A percentile compares a stretch with the other conserved stretches of the same genome.
phyloP scores from a whole-genome alignment of 495 filamentous ascomycete genomes.

The Neurospora tetraspora region DNA sequence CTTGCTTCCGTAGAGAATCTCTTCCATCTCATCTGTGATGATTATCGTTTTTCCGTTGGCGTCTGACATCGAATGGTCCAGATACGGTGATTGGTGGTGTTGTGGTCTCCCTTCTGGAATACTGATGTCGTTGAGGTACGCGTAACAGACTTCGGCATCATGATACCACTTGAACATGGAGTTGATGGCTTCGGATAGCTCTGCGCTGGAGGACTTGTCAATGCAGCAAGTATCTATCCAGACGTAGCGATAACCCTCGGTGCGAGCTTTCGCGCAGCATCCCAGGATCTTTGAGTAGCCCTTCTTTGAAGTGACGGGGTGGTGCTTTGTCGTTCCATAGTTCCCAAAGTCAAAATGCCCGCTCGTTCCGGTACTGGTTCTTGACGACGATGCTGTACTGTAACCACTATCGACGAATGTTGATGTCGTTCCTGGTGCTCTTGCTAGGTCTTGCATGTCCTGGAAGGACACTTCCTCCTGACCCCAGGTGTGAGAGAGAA shows the following conservation, averaged over 20 bases:
- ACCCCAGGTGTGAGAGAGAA: conserved; percentile 22
- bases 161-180: conserved; percentile 19
- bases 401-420: background rate
- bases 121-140: conserved; percentile 19
- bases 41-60: background rate
- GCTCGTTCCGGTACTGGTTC: background rate
- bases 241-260: conserved; percentile 18
- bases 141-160: conserved; percentile 22
- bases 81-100: background rate
- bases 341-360: background rate
- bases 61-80: conserved; percentile 14
- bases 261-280: background rate
- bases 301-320: background rate
- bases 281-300: conserved; percentile 10
- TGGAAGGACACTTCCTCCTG: conserved; percentile 20
- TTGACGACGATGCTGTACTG: background rate
- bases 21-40: background rate
- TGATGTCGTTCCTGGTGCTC: background rate
- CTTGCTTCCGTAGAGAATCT: background rate
- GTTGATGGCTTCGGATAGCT: conserved; percentile 19
- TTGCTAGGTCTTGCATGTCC: conserved; percentile 3
- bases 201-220: conserved; percentile 23
- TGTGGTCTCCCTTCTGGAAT: background rate
- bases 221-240: conserved; percentile 37
- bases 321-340: background rate